phyloP scores from a whole-genome alignment of 371 early-diverging fungal species.

The Actinomortierella wolfii region DNA sequence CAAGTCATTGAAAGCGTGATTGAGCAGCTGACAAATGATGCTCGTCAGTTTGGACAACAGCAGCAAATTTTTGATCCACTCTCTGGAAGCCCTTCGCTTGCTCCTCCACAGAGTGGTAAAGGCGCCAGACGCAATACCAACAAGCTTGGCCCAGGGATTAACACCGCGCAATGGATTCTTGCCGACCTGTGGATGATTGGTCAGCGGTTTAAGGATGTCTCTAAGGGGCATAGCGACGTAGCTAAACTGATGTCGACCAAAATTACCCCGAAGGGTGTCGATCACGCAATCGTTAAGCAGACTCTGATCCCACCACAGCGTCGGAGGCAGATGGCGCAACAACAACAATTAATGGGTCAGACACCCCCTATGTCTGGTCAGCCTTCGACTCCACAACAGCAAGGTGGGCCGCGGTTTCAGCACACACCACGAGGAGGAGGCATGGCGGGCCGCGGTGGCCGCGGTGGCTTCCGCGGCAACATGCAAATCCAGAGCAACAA shows the following conservation, averaged over 20 bases:
- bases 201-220: conserved; percentile 40
- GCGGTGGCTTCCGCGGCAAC: conserved; percentile 7
- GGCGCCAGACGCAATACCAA: background rate
- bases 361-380: too few species aligned
- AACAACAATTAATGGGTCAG: background rate
- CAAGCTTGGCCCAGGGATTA: conserved; percentile 4
- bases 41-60: conserved; percentile 19
- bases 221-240: conserved; percentile 25
- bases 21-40: conserved; percentile 23
- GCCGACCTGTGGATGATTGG: conserved; percentile 45
- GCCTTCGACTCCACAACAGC: background rate
- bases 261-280: conserved; percentile 55
- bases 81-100: background rate
- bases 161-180: conserved; percentile 27
- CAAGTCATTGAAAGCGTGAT: conserved; percentile 12
- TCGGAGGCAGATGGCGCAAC: conserved; percentile 8
- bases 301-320: conserved; percentile 44
- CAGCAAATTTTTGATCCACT: background rate
- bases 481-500: conserved; percentile 7
- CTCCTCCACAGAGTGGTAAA: background rate
- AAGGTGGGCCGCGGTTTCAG: conserved; percentile 12
- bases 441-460: conserved; percentile 12
- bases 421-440: conserved; percentile 6
- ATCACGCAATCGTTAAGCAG: conserved; percentile 84
- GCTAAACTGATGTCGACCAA: conserved; percentile 33